These are phyloP conservation scores for Ascomycota sp. DNA, from an alignment of 2,329 filamentous ascomycete genomes.

Conservation along the genomic window DNA sequence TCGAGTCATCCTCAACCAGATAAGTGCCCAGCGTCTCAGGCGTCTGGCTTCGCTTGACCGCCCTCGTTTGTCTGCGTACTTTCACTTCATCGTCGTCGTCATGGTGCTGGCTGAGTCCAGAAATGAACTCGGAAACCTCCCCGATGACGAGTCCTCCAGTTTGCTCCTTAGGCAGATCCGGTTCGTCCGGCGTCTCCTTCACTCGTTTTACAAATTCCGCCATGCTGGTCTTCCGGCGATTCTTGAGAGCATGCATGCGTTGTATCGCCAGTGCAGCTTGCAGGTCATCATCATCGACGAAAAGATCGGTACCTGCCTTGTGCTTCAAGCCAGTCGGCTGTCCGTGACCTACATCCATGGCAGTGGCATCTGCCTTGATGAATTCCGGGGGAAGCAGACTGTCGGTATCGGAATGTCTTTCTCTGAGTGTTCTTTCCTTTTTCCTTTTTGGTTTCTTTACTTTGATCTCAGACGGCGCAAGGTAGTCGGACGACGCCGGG, in stretches of 20 bases:
- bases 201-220: conserved; percentile 73
- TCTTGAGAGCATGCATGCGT: conserved; percentile 65
- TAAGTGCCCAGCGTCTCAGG: neutral
- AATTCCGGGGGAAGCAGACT: conserved; percentile 28
- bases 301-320: conserved; percentile 40
- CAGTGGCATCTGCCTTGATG: conserved; percentile 16
- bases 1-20: conserved; percentile 5
- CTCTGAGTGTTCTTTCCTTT: conserved; percentile 54
- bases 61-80: conserved; percentile 19
- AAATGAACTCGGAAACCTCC: conserved; percentile 85
- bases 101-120: conserved; percentile 48
- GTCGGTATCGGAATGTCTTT: conserved; percentile 43
- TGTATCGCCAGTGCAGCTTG: conserved; percentile 71
- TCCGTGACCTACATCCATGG: conserved; percentile 60
- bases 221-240: conserved; percentile 65
- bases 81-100: conserved; percentile 32
- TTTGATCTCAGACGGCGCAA: conserved; percentile 70
- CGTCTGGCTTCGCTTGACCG: neutral
- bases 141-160: conserved; percentile 63
- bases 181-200: conserved; percentile 35
- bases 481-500: conserved; percentile 52
- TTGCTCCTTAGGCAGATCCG: conserved; percentile 20
- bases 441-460: conserved; percentile 92
- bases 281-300: conserved; percentile 81
- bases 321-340: conserved; percentile 33